Percentiles rank a stretch among this genome's conserved stretches.
Conservation (phyloP, 2,329 filamentous ascomycete genomes). For the Fonsecaea monophora region DNA sequence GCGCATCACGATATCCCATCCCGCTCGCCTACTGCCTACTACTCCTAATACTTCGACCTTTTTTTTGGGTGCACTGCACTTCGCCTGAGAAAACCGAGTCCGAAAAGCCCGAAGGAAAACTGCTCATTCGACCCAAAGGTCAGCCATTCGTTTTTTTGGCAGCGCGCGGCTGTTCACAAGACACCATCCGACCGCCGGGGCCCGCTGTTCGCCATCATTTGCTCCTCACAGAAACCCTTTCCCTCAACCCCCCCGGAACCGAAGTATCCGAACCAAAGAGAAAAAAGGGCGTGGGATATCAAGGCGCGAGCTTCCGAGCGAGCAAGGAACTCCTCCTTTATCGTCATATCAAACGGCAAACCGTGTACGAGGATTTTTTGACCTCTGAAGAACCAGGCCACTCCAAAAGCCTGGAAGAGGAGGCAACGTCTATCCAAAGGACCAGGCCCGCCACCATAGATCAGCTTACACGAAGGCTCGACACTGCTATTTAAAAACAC, state of each 20-base stretch:
- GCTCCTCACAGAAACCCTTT: slow-evolving; percentile 6
- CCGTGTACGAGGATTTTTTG: neutral
- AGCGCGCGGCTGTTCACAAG: slow-evolving; percentile 1
- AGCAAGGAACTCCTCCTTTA: neutral
- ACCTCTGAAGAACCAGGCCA: neutral
- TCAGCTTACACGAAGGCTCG: slow-evolving; percentile 20
- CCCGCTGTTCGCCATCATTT: slow-evolving; percentile 1
- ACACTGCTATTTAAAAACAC: neutral
- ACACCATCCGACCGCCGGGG: neutral
- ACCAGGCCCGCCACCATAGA: neutral
- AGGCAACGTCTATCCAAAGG: neutral
- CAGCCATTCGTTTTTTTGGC: neutral
- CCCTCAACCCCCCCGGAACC: neutral
- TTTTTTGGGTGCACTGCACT: too few species aligned
- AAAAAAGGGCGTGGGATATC: neutral
- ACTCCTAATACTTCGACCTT: too few species aligned
- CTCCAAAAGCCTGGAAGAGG: neutral
- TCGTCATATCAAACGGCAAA: neutral
- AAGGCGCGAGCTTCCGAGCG: slow-evolving; percentile 2
- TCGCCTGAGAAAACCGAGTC: neutral
- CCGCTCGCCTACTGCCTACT: too few species aligned
- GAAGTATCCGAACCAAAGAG: slow-evolving; percentile 8
- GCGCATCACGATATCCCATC: neutral
- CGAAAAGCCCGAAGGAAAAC: neutral
- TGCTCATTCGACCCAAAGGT: slow-evolving; percentile 12